phyloP scores from a whole-genome alignment of 768 basidiomycete genomes.

The Calocybe indica region DNA sequence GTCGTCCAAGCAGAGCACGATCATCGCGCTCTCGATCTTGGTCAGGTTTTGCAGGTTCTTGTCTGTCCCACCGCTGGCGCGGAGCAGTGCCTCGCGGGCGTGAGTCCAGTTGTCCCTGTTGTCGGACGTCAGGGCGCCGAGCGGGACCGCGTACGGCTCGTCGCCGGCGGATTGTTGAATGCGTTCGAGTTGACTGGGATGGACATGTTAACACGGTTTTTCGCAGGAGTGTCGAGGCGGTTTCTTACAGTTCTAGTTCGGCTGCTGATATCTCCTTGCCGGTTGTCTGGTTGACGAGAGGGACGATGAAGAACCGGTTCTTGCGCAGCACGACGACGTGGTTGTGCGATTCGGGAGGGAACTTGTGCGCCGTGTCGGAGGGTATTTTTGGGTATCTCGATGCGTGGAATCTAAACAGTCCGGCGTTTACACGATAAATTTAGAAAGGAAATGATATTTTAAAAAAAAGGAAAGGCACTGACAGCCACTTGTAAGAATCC shows the following conservation, averaged over 20 bases:
- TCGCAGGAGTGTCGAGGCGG: neutral
- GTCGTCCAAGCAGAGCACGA: slow-evolving; percentile 84
- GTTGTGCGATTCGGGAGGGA: slow-evolving; percentile 66
- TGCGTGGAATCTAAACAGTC: slow-evolving; percentile 91
- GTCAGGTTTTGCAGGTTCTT: slow-evolving; percentile 62
- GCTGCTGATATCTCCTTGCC: slow-evolving; percentile 71
- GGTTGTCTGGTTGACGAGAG: slow-evolving; percentile 47
- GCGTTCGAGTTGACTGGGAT: slow-evolving; percentile 53
- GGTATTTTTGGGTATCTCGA: slow-evolving; percentile 83
- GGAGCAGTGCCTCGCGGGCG: slow-evolving; percentile 56
- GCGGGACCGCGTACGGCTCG: slow-evolving; percentile 32
- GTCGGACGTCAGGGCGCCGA: slow-evolving; percentile 85
- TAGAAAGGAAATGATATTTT: neutral
- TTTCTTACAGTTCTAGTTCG: slow-evolving; percentile 68
- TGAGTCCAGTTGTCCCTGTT: slow-evolving; percentile 90
- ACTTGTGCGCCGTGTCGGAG: slow-evolving; percentile 79
- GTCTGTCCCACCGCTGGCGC: slow-evolving; percentile 21
- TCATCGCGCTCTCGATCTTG: slow-evolving; percentile 85
- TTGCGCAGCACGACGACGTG: slow-evolving; percentile 90
- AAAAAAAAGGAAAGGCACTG: slow-evolving; percentile 18
- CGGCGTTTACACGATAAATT: neutral
- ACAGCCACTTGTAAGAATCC: slow-evolving; percentile 94
- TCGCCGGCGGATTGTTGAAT: slow-evolving; percentile 62
- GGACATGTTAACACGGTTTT: neutral
- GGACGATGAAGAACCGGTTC: slow-evolving; percentile 85